A percentile compares a stretch with the other conserved stretches of the same genome.
phyloP scores from a whole-genome alignment of 1,284 basidiomycete genomes.

The Cutaneotrichosporon cutaneum region DNA sequence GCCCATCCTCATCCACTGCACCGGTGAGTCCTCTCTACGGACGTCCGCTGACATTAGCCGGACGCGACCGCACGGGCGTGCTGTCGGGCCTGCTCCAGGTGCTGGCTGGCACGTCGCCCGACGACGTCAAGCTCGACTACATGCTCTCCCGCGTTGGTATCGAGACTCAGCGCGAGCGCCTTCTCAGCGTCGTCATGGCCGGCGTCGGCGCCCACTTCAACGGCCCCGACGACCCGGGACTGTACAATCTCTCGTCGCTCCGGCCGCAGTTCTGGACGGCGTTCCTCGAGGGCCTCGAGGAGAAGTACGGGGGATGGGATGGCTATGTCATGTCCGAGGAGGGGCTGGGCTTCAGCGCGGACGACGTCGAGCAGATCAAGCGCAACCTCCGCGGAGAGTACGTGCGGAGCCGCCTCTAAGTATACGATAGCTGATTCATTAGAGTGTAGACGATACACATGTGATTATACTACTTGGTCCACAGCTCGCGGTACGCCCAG shows the following conservation, averaged over 20 bases:
- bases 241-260: constrained; percentile 15
- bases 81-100: constrained; percentile 19
- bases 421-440: neutral
- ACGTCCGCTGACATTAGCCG: constrained; percentile 7
- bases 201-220: constrained; percentile 1
- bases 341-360: constrained; percentile 16
- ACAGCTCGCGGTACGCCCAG: constrained; percentile 18
- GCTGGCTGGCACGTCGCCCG: constrained; percentile 15
- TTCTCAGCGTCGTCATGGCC: constrained; percentile 10
- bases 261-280: constrained; percentile 13
- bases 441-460: constrained; percentile 1
- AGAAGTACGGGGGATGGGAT: constrained; percentile 21
- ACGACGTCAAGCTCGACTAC: constrained; percentile 18
- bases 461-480: neutral
- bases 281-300: constrained; percentile 11
- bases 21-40: constrained; percentile 8
- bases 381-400: constrained; percentile 12
- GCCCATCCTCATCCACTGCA: constrained; percentile 24
- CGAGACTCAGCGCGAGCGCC: constrained; percentile 19
- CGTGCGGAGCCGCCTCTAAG: constrained; percentile 2
- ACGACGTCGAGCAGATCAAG: constrained; percentile 14
- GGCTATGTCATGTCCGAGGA: constrained; percentile 8
- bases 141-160: constrained; percentile 22
- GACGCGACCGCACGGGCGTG: constrained; percentile 23
- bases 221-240: constrained; percentile 10